Evolutionary conservation across 2,329 filamentous ascomycete species (phyloP), one percentile per base, ranked within the genome.

Genomic region (Stachybotrys echinatus): DNA sequence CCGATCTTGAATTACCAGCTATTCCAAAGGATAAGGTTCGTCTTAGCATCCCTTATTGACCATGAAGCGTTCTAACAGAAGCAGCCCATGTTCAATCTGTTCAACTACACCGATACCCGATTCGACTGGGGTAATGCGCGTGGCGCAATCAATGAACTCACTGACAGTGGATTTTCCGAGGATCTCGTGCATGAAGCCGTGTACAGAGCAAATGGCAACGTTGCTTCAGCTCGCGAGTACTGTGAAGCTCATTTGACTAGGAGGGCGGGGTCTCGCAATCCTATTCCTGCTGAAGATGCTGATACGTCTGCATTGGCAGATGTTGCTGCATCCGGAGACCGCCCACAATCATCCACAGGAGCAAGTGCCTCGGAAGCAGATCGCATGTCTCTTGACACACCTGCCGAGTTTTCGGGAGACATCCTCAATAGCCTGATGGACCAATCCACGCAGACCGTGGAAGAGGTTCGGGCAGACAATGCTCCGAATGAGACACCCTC

Each of bases 111-210:
- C 4, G 62, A 68, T 42, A 61, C 65, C 2, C 66, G 68, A 2
- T 83, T 81, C 56, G 64, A 69, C 48, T 83, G 80, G 79, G 50
- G 54, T 17, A 48, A 55, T 8, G 57, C 65, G 47, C 61, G 61
- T 5, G 52, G 49, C 14, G 58, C 62, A 3, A 60, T 71, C 5
- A 61, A 56, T 19, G 67, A 70, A 19, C 59, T 74, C 19, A 48
- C 65, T 4, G 58, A 57, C 20, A 60, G 60, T 12, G 63, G 61
- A 1, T 68, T 66, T 43, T 74, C 83, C 19, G 72, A 79, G 42
- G 80, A 82, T 12, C 74, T 96, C 48, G 86, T 80, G 6, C 77
- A 80, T 27, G 92, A 97, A 67, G 91, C 89, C 23, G 72, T 94
- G 0, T 96, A 89, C 65, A 84, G 92, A 49, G 89, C 89, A 59